Evolutionary conservation across 352 stramenopile species (phyloP).

Genomic region (Phytophthora chlamydospora): DNA sequence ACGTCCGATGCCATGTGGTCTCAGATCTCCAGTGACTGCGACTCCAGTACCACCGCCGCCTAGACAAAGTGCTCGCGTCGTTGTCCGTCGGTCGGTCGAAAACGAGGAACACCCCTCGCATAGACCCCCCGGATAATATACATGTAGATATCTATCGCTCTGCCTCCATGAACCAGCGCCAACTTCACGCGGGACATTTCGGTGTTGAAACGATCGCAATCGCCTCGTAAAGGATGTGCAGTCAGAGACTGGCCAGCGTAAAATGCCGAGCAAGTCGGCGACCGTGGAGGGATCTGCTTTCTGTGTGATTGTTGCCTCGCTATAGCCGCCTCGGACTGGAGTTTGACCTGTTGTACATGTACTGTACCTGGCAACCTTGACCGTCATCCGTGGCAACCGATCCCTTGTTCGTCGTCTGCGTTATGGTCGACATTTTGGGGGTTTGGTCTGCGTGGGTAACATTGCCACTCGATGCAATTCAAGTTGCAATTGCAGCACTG

Average conservation of each 20-base stretch:
- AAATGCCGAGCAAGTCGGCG: constrained; percentile 15
- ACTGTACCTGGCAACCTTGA: no score
- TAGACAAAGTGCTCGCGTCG: no score
- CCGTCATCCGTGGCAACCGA: no score
- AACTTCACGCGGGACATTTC: constrained; percentile 14
- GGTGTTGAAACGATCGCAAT: constrained; percentile 10
- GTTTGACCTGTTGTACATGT: no score
- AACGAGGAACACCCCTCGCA: no score
- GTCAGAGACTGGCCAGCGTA: constrained; percentile 21
- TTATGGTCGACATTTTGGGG: no score
- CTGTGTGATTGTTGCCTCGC: constrained; percentile 2
- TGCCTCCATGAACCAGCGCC: not conserved
- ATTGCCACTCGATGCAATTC: no score
- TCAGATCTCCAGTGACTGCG: constrained; percentile 60
- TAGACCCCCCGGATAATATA: no score
- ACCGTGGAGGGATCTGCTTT: constrained; percentile 5
- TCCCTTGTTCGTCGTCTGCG: no score
- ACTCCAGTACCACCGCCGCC: constrained; percentile 2
- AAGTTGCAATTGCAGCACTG: no score
- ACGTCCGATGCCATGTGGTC: constrained; percentile 72
- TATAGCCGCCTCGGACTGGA: not conserved
- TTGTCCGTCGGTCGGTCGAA: no score
- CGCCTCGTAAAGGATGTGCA: constrained; percentile 31
- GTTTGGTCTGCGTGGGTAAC: no score
- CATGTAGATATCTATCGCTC: not conserved